Base-by-base conservation (phyloP, 257 asterid species). In the Fraxinus anomala region DNA sequence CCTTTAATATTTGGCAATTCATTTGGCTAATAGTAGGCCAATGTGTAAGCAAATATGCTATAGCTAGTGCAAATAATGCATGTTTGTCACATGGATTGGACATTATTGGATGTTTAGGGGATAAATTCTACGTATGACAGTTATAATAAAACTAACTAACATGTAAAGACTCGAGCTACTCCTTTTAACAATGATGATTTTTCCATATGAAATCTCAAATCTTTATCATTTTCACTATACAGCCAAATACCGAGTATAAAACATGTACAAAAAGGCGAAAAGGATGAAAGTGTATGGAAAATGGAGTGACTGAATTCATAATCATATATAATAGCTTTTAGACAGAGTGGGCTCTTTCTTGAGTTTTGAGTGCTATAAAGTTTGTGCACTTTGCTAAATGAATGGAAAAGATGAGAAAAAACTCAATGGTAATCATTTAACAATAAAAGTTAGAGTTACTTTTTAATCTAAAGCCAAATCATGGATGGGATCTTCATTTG, bases 221-320 rank as follows among this genome's bases (percentile, higher is more conserved):
- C 42, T 39, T 39, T 40, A 40, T 40, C 47, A 40, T 40, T 40
- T 40, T 10, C 47, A 40, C 2, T 10, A 40, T 40, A 40, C 13
- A 9, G 14, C 13, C 47, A 9, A 39, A 10, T 40, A 40, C 47
- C 10, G 47, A 5, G 37, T 34, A 36, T 36, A 36, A 36, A 36
- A 36, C 40, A 6, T 36, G 40, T 5, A 36, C 40, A 40, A 40
- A 40, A 10, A 44, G 19, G 19, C 19, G 3, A 44, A 44, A 19
- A 23, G 69, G 79, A 66, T 80, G 80, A 23, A 34, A 23, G 70
- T 68, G 33, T 2, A 11, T 13, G 28, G 21, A 74, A 72, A n/a
- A 56, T 72, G 69, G 68, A 82, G 80, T 88, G 83, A 94, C 93
- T 90, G 94, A 90, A 89, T 80, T 87, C 93, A 92, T 89, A 80